phyloP scores from a whole-genome alignment of 768 basidiomycete species.

The Postia placenta region DNA sequence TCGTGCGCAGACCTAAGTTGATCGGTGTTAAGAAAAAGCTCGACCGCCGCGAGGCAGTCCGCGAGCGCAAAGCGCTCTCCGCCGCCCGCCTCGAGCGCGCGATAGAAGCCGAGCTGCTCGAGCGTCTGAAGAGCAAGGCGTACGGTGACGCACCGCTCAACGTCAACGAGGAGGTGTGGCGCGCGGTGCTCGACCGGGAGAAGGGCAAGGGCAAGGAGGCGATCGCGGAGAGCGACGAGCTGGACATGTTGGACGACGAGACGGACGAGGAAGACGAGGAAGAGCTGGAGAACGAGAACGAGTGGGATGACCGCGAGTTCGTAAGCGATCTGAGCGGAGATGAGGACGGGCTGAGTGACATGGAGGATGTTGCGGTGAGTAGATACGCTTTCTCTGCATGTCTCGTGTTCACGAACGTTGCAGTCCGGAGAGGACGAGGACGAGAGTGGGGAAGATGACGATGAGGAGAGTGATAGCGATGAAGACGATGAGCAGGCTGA shows the following conservation, averaged over 20 bases:
- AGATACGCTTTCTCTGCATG: not conserved
- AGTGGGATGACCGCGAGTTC: conserved; percentile 68
- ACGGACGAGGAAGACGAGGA: conserved; percentile 54
- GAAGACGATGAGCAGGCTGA: conserved; percentile 29
- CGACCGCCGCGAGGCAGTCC: conserved; percentile 84
- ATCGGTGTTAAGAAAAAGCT: conserved; percentile 96
- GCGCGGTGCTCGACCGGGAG: conserved; percentile 83
- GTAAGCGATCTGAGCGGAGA: conserved; percentile 72
- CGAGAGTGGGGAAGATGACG: conserved; percentile 37
- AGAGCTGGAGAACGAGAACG: conserved; percentile 45
- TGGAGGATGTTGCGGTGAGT: conserved; percentile 66
- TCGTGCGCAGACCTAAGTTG: conserved; percentile 68
- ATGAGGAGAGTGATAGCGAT: conserved; percentile 32
- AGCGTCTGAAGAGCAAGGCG: conserved; percentile 92
- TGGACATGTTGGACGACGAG: conserved; percentile 48
- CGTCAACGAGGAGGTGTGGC: conserved; percentile 97
- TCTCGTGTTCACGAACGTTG: no score
- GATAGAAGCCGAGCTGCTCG: conserved; percentile 94
- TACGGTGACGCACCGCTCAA: conserved; percentile 97
- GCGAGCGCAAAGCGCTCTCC: conserved; percentile 93
- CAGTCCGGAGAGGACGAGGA: conserved; percentile 36
- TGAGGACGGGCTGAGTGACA: conserved; percentile 54
- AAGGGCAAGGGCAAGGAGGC: conserved; percentile 37
- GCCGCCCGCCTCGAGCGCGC: conserved; percentile 93
- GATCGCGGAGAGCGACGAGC: conserved; percentile 37